Evolutionary conservation across 1,139 yeast genomes (phyloP).

Genomic region (Pichia cactophila): DNA sequence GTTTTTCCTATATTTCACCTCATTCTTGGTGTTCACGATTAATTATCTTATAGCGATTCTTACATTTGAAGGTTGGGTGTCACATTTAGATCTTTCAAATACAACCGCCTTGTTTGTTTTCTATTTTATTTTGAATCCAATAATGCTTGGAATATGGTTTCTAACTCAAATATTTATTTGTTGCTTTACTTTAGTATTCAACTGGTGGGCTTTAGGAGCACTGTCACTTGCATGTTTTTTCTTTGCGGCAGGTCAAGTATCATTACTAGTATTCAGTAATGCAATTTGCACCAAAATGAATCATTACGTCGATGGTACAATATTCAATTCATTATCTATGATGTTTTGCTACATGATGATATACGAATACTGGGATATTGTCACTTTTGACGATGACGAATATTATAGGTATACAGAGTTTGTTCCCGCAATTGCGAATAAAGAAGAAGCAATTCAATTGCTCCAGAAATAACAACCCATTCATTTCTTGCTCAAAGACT

Average conservation of each 20-base stretch:
- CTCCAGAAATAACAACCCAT: conserved; percentile 5
- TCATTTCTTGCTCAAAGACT: not conserved
- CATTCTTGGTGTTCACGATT: conserved; percentile 47
- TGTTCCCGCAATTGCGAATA: conserved; percentile 24
- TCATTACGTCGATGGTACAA: conserved; percentile 86
- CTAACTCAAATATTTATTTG: conserved; percentile 68
- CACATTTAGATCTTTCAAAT: conserved; percentile 32
- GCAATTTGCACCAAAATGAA: conserved; percentile 61
- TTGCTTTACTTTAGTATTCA: conserved; percentile 51
- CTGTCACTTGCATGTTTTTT: conserved; percentile 60
- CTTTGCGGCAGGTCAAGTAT: conserved; percentile 73
- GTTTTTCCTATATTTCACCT: conserved; percentile 44
- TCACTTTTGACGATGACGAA: conserved; percentile 92
- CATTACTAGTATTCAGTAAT: conserved; percentile 60
- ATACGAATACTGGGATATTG: conserved; percentile 93
- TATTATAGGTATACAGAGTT: conserved; percentile 42
- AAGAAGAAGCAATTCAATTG: conserved; percentile 14
- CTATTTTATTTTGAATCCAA: conserved; percentile 62
- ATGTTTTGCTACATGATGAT: conserved; percentile 86
- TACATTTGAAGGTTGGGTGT: conserved; percentile 66
- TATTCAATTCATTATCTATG: conserved; percentile 76
- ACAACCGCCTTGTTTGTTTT: conserved; percentile 65
- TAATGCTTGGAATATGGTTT: conserved; percentile 54
- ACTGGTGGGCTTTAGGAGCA: conserved; percentile 87
- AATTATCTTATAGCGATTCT: conserved; percentile 61